Conservation (phyloP, 148 eudicot species). For the Camellia japonica region DNA sequence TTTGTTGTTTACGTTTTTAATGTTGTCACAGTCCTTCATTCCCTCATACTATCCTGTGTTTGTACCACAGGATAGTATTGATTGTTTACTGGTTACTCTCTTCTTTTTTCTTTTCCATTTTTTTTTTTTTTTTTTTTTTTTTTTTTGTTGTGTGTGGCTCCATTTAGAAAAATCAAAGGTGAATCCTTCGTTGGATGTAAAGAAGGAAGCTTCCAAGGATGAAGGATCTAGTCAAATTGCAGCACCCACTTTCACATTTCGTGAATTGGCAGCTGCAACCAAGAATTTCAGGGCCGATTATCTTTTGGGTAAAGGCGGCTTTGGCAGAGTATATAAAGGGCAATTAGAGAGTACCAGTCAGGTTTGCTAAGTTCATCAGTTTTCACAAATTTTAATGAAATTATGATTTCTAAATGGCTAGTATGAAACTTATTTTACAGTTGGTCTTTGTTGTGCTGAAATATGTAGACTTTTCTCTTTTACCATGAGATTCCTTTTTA, state of each 20-base stretch:
- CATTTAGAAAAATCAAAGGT: constrained; percentile 35
- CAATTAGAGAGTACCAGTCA: constrained; percentile 49
- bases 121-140: no score
- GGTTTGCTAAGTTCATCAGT: constrained; percentile 26
- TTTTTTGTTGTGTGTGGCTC: no score
- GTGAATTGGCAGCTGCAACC: constrained; percentile 62
- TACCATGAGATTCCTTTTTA: no score
- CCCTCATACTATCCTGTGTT: not conserved
- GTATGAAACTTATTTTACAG: not conserved
- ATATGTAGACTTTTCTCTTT: not conserved
- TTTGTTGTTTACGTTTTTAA: not conserved
- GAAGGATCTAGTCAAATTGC: constrained; percentile 51
- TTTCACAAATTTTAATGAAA: not conserved
- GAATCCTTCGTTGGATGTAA: constrained; percentile 29
- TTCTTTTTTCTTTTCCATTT: no score
- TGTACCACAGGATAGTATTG: not conserved
- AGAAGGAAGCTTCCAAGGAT: constrained; percentile 41
- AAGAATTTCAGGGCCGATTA: constrained; percentile 54
- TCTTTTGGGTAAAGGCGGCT: constrained; percentile 62
- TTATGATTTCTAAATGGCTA: constrained; percentile 7
- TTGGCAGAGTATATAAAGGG: constrained; percentile 60
- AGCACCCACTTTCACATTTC: constrained; percentile 55
- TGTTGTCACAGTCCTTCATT: not conserved
- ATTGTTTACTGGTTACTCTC: not conserved
- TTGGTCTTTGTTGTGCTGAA: not conserved